Base-by-base conservation (phyloP, 164 flowering plant species). In the Aristolochia fimbriata region DNA sequence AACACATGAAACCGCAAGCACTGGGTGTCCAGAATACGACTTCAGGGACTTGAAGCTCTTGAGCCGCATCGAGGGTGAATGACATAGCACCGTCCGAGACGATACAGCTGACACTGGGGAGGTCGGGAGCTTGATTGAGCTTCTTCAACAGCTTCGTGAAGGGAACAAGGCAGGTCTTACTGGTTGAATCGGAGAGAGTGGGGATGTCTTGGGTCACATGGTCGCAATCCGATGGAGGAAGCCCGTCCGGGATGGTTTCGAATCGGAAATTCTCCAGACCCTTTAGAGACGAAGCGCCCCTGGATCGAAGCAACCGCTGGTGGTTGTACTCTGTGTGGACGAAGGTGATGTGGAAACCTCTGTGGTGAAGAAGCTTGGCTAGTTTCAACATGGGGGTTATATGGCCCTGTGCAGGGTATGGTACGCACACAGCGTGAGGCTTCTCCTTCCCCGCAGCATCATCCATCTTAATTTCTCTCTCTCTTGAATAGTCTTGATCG, bases 151-250 rank as follows among this genome's bases (percentile, higher is more conserved):
- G 73, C 37, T 47, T 23, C 23, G 59, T 37, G 51, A 80, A 75
- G 25, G 79, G 81, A 5, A n/a, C 67, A 41, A 65, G 19, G 57
- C 71, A 71, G 17, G 49, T 61, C n/a, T 53, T 62, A 31, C 61
- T 15, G 27, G 71, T 69, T 48, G 73, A 67, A 1, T 22, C 48
- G 23, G 73, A 69, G 12, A 80, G 70, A 1, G 65, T 30, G 13
- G 76, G 62, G 57, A 75, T 59, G 51, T 75, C 69, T 58, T 75
- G 83, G 22, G 79, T 73, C n/a, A 61, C 70, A 45, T 75, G 3
- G 2, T 2, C 76, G 1, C 21, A 65, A n/a, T 77, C 72, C 5
- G 77, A 50, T 1, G 73, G 70, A 0, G 81, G 81, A 33, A 79
- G 74, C 5, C 83, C 83, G 33, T 79, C 83, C 1, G 61, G 67